Base-by-base conservation (phyloP, 148 eudicot species). In the Chenopodium suecicum region DNA sequence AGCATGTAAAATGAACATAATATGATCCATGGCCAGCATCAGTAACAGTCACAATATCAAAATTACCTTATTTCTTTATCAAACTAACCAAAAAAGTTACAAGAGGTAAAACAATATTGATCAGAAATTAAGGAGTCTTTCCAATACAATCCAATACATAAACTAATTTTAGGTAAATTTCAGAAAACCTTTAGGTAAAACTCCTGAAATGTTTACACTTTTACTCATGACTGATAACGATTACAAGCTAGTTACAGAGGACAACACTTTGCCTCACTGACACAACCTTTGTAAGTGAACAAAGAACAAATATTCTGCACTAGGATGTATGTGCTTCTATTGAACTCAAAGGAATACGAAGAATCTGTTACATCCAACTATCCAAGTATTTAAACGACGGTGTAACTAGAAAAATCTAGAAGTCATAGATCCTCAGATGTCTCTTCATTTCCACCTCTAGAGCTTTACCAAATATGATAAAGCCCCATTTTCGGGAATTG, bases 351-450 rank as follows among this genome's bases (percentile, higher is more conserved):
- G 37, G 34, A 67, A 67, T 9, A 67, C 17, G 11, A 11, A 13
- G 7, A 70, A 2, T 20, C 22, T 70, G 22, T 0, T 46, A 16
- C 0, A 48, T 31, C 32, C 32, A 31, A 31, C 32, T 31, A 31
- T 31, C 32, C 77, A 29, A 12, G 41, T 23, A 50, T 1, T 25
- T 27, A 7, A 52, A 48, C 23, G 23, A 25, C 6, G 32, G 14
- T 11, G 22, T 63, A 76, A 41, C 20, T 52, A 17, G 66, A 10
- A 52, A 32, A 80, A 67, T 13, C 8, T n/a, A 70, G 34, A 78
- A 71, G 22, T 4, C 56, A 74, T 47, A 13, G 82, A 86, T 83
- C 88, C 86, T 83, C 88, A 86, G 84, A 78, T 78, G 84, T 86
- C 84, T 78, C 82, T 86, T 83, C 82, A 56, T 74, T 62, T 86